Evolutionary conservation across 257 asterid species (phyloP), one percentile per base, ranked within the genome.

Genomic region (Plantago elongata): DNA sequence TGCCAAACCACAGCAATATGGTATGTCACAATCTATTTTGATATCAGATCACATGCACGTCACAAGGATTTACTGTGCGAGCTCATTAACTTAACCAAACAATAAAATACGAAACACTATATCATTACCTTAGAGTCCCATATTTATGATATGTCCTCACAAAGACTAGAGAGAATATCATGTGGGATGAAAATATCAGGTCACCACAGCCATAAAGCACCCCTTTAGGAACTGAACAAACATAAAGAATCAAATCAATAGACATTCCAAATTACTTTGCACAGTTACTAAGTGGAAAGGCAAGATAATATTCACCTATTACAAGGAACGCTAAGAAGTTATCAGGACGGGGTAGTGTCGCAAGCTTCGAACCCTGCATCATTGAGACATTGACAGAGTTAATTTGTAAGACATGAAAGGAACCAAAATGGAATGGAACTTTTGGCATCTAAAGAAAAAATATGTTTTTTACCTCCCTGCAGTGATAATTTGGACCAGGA

Each of bases 151-250:
- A 93, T 5, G 96, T 89, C 43, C 90, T 79, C 57, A 89, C 92
- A 72, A 93, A 93, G 63, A 87, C 96, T 9, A 93, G 85, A 47
- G 97, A 89, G 82, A 89, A 93, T 74, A 93, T 93, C 99, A 93
- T 85, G 78, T 93, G 99, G 54, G 99, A 93, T n/a, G 99, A 93
- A 75, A 93, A 93, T 76, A 93, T 93, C 76, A 93, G 79, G 84
- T 93, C 99, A n/a, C 99, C 99, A 62, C 99, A 93, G 22, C 99
- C 99, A 52, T 83, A 93, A 60, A 89, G 89, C 74, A 84, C 81
- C 12, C 97, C 95, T 57, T 78, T 69, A 54, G 90, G 99, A 80
- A 85, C 99, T 93, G 88, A 70, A 79, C 15, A 65, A 45, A 30
- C 67, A 71, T 66, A 40, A 52, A 68, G 8, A 37, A 34, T 29